Conservation (phyloP, 2,329 filamentous ascomycete genomes). For the Fonsecaea erecta region DNA sequence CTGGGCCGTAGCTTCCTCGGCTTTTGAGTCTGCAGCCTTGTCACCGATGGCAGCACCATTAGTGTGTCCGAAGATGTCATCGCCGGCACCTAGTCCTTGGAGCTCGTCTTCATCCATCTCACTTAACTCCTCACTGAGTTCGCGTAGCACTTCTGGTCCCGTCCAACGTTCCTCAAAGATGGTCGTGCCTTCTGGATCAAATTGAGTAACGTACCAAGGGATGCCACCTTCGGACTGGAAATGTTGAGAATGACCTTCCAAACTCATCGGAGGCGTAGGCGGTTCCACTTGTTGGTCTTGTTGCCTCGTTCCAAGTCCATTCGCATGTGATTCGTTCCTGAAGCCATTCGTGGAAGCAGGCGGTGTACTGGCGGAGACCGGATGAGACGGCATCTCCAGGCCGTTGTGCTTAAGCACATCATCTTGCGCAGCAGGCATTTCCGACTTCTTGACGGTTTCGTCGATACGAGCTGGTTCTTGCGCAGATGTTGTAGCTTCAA, state of each 20-base stretch:
- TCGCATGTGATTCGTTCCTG: constrained; percentile 39
- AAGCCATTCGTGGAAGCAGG: constrained; percentile 39
- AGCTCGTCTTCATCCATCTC: constrained; percentile 92
- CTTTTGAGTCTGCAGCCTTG: constrained; percentile 4
- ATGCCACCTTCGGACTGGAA: constrained; percentile 74
- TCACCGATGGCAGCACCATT: constrained; percentile 1
- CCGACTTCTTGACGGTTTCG: constrained; percentile 2
- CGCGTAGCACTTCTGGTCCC: constrained; percentile 71
- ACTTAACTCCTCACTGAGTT: constrained; percentile 83
- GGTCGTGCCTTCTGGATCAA: constrained; percentile 79
- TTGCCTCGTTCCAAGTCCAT: constrained; percentile 50
- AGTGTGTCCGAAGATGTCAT: constrained; percentile 31
- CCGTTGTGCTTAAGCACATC: constrained; percentile 19
- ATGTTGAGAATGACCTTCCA: constrained; percentile 49
- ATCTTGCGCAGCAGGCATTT: constrained; percentile 1
- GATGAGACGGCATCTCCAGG: constrained; percentile 11
- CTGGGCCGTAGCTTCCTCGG: constrained; percentile 14
- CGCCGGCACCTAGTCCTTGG: constrained; percentile 67
- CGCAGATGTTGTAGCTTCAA: constrained; percentile 43
- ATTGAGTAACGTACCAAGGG: constrained; percentile 83
- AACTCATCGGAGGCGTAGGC: constrained; percentile 49
- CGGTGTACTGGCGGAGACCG: constrained; percentile 34
- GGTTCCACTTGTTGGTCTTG: constrained; percentile 45
- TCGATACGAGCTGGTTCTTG: constrained; percentile 29
- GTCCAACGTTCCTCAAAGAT: constrained; percentile 76